Conservation (phyloP, 2,329 filamentous ascomycete species). For the Xylariaceae sp. region DNA sequence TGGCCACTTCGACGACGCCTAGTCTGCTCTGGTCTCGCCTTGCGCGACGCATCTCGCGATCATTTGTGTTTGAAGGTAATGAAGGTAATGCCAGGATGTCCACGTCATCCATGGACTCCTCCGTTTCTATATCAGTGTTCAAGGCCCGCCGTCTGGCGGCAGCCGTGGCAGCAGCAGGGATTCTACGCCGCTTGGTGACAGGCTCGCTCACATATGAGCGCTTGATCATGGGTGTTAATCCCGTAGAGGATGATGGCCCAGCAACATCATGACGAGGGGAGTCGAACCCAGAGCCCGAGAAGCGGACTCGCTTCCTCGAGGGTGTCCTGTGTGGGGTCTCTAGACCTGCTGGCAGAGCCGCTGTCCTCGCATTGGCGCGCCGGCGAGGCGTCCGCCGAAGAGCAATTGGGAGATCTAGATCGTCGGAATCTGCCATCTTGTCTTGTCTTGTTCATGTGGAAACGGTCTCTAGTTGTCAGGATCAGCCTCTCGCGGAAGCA, state of each 20-base stretch:
- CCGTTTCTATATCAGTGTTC: conserved; percentile 13
- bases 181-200: conserved; percentile 39
- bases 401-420: conserved; percentile 47
- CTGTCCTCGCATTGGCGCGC: conserved; percentile 21
- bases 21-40: conserved; percentile 51
- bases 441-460: not conserved
- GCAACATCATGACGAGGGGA: conserved; percentile 23
- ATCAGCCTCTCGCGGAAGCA: not conserved
- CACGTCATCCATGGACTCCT: conserved; percentile 33
- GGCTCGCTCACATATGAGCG: conserved; percentile 41
- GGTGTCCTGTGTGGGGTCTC: conserved; percentile 30
- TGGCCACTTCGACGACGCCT: conserved; percentile 55
- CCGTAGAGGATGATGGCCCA: conserved; percentile 37
- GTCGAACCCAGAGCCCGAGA: conserved; percentile 51
- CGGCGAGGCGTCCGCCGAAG: conserved; percentile 49
- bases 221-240: conserved; percentile 54
- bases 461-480: not conserved
- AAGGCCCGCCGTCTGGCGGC: conserved; percentile 12
- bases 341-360: conserved; percentile 11
- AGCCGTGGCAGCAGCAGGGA: conserved; percentile 36
- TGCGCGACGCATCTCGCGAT: conserved; percentile 50
- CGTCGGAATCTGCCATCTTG: conserved; percentile 17
- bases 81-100: conserved; percentile 46
- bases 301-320: conserved; percentile 48
- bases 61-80: conserved; percentile 47